Evolutionary conservation across 805 yeast species (phyloP).

Genomic region (Cyberlindnera mississippiensis): DNA sequence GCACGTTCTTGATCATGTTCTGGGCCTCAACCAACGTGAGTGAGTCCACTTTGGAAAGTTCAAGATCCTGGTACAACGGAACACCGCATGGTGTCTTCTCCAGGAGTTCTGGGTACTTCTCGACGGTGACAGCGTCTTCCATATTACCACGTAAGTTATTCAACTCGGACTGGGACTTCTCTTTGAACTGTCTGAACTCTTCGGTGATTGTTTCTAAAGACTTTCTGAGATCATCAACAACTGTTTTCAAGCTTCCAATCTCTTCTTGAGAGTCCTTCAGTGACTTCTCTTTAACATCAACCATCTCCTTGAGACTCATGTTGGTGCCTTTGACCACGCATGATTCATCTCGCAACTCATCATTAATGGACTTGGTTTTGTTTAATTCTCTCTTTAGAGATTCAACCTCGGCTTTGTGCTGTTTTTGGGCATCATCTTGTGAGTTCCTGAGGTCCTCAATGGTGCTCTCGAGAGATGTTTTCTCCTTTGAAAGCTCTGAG

Average conservation of each 20-base stretch:
- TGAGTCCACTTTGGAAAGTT: slow-evolving; percentile 28
- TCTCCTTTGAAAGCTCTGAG: no score
- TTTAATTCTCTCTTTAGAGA: slow-evolving; percentile 1
- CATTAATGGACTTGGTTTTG: slow-evolving; percentile 4
- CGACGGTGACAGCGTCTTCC: slow-evolving; percentile 22
- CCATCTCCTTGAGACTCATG: slow-evolving; percentile 14
- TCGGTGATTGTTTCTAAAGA: not conserved
- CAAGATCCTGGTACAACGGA: slow-evolving; percentile 19
- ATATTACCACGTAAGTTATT: slow-evolving; percentile 23
- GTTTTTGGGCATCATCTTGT: not conserved
- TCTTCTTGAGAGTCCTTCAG: not conserved
- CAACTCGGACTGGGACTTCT: slow-evolving; percentile 2
- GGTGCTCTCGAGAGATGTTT: no score
- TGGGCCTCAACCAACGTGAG: slow-evolving; percentile 30
- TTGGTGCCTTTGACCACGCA: slow-evolving; percentile 10
- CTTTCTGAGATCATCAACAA: slow-evolving; percentile 9
- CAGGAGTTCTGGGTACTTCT: slow-evolving; percentile 27
- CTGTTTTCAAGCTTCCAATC: not conserved
- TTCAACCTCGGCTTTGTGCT: not conserved
- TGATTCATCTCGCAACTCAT: slow-evolving; percentile 12
- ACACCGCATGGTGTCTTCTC: slow-evolving; percentile 12
- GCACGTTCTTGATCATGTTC: slow-evolving; percentile 33
- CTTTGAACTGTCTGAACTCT: slow-evolving; percentile 5
- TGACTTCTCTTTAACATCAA: slow-evolving; percentile 11
- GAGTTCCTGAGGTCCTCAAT: no score